Evolutionary conservation across 352 stramenopile genomes (phyloP), one percentile per base, ranked within the genome.

Genomic region (Ophiocytium majus): DNA sequence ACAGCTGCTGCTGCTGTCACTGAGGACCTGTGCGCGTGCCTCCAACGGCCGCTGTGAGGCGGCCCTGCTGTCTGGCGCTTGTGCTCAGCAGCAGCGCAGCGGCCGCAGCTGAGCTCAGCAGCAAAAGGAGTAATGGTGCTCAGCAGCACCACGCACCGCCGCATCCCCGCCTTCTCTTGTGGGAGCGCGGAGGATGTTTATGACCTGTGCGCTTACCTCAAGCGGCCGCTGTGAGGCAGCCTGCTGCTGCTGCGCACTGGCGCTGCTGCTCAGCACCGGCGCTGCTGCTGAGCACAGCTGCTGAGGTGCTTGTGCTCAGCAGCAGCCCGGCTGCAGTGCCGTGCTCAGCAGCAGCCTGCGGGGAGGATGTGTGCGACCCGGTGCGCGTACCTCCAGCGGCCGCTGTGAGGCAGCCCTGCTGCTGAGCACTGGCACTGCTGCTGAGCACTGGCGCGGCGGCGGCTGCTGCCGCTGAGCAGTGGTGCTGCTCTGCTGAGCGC

Each of bases 141-240:
- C 50, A 95, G 96, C 71, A 97, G 91, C 33, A 88, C 95, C 83
- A 98, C 99, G 86, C 97, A 99, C 92, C 92, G 98, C 89, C 92
- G 97, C 74, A 96, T 96, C 75, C 93, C 96, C 5, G 97, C 98
- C 79, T 99, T 98, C n/a, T n/a, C n/a, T 90, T 86, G 99, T 71
- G 97, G 97, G 75, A 94, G 91, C 81, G 84, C 92, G 14, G 92
- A 95, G 78, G 93, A 95, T 86, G 90, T 96, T 0, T 81, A 81
- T 50, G 75, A 81, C 49, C 36, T 81, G 36, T 81, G 75, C 32
- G 75, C 36, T 5, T 81, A 81, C 36, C 36, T 81, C 31, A 81
- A 81, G 32, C 37, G 32, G 32, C 75, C 75, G 36, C 50, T 81
- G 75, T 81, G 50, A 36, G 17, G 64, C 64, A 76, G 64, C 31